phyloP scores from a whole-genome alignment of 2,329 filamentous ascomycete genomes.

The Grosmannia serpens region DNA sequence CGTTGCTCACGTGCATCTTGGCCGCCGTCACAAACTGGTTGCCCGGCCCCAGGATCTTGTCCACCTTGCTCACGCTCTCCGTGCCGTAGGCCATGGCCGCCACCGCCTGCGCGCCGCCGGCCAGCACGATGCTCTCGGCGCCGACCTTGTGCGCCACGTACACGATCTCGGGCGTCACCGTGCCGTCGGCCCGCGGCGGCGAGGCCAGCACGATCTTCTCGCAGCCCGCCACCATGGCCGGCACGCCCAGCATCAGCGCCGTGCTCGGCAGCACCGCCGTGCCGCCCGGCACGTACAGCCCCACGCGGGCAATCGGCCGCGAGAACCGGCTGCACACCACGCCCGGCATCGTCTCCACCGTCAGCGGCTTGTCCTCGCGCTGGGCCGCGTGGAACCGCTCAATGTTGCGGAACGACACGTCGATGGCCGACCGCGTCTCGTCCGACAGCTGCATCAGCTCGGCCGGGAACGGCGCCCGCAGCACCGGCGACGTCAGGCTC shows the following conservation, averaged over 20 bases:
- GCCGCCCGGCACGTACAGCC: slow-evolving; percentile 88
- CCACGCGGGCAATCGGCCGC: slow-evolving; percentile 88
- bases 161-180: slow-evolving; percentile 90
- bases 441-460: slow-evolving; percentile 73
- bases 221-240: slow-evolving; percentile 94
- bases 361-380: slow-evolving; percentile 66
- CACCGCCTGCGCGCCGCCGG: slow-evolving; percentile 89
- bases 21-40: slow-evolving; percentile 98
- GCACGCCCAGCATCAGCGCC: slow-evolving; percentile 94
- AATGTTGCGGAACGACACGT: slow-evolving; percentile 90
- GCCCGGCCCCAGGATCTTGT: slow-evolving; percentile 95
- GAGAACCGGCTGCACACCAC: slow-evolving; percentile 90
- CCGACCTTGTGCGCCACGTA: slow-evolving; percentile 96
- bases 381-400: slow-evolving; percentile 88
- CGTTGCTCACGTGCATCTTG: slow-evolving; percentile 97
- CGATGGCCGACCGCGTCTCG: slow-evolving; percentile 86
- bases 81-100: slow-evolving; percentile 97
- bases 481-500: slow-evolving; percentile 75
- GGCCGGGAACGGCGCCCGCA: slow-evolving; percentile 78
- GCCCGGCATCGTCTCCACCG: slow-evolving; percentile 95
- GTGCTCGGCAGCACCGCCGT: slow-evolving; percentile 96
- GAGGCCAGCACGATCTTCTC: slow-evolving; percentile 89
- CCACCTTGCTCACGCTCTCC: slow-evolving; percentile 86
- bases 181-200: slow-evolving; percentile 79
- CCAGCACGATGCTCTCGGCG: slow-evolving; percentile 89